Conservation (phyloP, 345 rosid genomes). For the Citrus trifoliata region DNA sequence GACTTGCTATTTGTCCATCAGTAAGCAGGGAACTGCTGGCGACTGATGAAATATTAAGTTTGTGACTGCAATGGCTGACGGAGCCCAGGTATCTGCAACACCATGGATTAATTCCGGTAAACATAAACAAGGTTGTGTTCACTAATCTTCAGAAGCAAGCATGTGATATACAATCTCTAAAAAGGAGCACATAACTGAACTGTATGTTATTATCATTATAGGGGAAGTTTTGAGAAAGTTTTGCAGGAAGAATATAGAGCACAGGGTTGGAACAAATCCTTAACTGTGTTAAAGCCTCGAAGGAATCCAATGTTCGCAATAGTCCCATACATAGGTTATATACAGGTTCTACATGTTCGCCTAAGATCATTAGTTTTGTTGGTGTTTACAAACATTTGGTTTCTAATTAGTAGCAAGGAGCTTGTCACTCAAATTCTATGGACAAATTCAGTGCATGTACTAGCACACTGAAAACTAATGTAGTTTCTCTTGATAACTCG, state of each 20-base stretch:
- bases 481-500: background rate
- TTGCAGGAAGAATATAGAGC: background rate
- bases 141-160: background rate
- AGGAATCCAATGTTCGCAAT: background rate
- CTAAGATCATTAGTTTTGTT: background rate
- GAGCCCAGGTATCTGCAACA: slow-evolving; percentile 57
- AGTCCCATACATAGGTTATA: background rate
- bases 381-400: background rate
- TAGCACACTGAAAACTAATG: background rate
- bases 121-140: background rate
- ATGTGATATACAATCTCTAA: background rate
- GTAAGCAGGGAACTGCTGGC: background rate
- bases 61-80: slow-evolving; percentile 16
- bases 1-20: background rate
- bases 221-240: background rate
- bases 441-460: background rate
- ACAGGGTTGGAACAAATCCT: background rate
- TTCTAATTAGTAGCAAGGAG: background rate
- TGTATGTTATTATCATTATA: background rate
- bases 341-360: no score
- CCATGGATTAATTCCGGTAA: background rate
- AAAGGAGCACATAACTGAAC: background rate
- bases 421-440: background rate
- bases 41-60: background rate
- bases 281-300: background rate